Base-by-base conservation (phyloP, 23 red algal species). In the Gracilariopsis chorda region DNA sequence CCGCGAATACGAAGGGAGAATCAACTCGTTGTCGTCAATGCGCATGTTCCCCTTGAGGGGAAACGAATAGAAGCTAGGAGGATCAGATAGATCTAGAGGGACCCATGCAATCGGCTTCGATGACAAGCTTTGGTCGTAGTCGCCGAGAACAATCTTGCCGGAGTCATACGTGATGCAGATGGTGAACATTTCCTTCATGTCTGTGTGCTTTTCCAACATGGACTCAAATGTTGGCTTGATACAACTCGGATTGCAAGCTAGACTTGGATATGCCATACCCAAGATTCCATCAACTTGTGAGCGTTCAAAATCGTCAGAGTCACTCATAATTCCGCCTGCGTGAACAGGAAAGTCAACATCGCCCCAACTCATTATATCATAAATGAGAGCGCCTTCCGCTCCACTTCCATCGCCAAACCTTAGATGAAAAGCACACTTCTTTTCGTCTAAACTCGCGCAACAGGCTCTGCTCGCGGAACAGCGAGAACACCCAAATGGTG, bases 221-320 rank as follows among this genome's bases (percentile, higher is more conserved):
- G 89, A 80, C 45, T 98, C 96, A 81, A 98, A 98, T 2, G 91
- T 86, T 16, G 96, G 96, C 32, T 67, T 87, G 44, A 92, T 71
- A 77, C 96, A 98, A 30, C 79, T 92, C 42, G 96, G 96, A 48
- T 98, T 95, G 83, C 96, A 98, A 0, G 96, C 87, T 21, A 98
- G 83, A 37, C 58, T 87, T 24, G 63, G 87, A 43, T 90, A 98
- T 14, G 96, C 96, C 80, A 98, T 88, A 5, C 96, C 96, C 13
- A 98, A 53, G 44, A 98, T 93, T 45, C 96, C 96, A 49, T 98
- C 96, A 0, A 98, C 93, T 23, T 89, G 70, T 13, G 63, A 78
- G 16, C 93, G 78, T 76, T 95, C 93, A 91, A 95, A 95, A 60
- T 95, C 88, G 14, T 86, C 71, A 4, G 85, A 84, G 36, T 95